Evolutionary conservation across 257 asterid genomes (phyloP).

Genomic region (Verbascum thapsus): DNA sequence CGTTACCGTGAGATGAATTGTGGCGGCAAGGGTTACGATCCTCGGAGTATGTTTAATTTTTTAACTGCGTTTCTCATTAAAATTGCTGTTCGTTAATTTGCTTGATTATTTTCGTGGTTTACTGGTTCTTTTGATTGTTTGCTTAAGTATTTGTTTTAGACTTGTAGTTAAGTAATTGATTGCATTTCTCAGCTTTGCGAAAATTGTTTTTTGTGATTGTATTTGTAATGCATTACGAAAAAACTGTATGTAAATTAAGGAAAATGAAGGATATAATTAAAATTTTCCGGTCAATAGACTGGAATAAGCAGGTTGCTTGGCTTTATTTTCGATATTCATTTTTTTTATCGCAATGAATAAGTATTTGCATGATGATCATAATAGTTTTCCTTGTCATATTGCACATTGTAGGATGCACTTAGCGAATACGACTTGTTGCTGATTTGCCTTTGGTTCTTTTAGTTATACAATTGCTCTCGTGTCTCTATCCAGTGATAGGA

Average conservation of each 20-base stretch:
- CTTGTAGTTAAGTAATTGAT: too few species aligned
- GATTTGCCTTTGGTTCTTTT: background rate
- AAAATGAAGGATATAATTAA: background rate
- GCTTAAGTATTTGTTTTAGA: too few species aligned
- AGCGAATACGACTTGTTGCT: background rate
- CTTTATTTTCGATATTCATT: background rate
- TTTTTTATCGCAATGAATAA: background rate
- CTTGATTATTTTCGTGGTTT: background rate
- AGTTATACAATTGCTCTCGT: constrained; percentile 9
- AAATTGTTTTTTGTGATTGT: too few species aligned
- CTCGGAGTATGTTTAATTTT: constrained; percentile 67
- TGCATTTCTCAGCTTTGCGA: background rate
- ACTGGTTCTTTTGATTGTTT: too few species aligned
- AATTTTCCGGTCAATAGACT: background rate
- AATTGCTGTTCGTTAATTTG: constrained; percentile 4
- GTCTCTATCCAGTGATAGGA: background rate
- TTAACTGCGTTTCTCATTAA: constrained; percentile 4
- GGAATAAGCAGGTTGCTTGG: background rate
- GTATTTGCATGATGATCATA: background rate
- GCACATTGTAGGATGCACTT: background rate
- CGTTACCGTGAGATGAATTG: constrained; percentile 60
- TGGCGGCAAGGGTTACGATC: constrained; percentile 89
- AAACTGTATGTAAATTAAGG: background rate
- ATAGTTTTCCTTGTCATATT: background rate
- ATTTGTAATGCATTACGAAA: background rate